Evolutionary conservation across 192 early-diverging fungal species (phyloP), one percentile per base, ranked within the genome.

Genomic region (Coemansia sp.): DNA sequence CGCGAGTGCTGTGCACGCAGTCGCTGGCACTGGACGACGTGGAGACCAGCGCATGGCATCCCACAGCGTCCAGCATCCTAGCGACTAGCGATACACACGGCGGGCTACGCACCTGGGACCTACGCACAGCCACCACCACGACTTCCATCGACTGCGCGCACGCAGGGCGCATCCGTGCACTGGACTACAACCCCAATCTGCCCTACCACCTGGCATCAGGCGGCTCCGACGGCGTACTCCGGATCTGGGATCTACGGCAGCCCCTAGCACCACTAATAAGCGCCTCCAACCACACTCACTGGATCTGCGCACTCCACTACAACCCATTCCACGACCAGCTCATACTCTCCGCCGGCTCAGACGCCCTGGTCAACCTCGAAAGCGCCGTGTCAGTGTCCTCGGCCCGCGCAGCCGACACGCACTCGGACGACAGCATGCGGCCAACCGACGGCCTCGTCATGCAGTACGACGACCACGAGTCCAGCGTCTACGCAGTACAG

Each of bases 321-420:
- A 98, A 98, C 81, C 86, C 86, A 41, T 92, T 89, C 73, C 94
- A 98, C 73, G 97, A 98, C 78, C 97, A 98, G 81, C 79, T 98
- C 16, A 75, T 98, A 20, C 84, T 98, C 34, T 88, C 93, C 0
- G 91, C 93, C 0, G 86, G 94, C 52, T 92, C 92, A 0, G 97
- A 98, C 72, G 93, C 91, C 58, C 82, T 88, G 61, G 97, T 98
- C 4, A 94, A 94, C 68, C 78, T 98, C 27, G 89, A 97, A 44
- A 94, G 90, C 70, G 87, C 90, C 1, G 90, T 96, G 9, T 95
- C 93, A 0, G 89, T 94, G 6, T 96, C 95, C 3, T 95, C 94
- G 18, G 92, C 92, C 38, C 16, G 22, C n/a, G 70, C 50, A 10
- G 80, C 87, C 24, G 75, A 74, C 39, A 64, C 55, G 47, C 46